Percentiles rank a stretch among this genome's conserved stretches.
Evolutionary conservation across 495 filamentous ascomycete genomes (phyloP).

Genomic region (Penicillium angulare): DNA sequence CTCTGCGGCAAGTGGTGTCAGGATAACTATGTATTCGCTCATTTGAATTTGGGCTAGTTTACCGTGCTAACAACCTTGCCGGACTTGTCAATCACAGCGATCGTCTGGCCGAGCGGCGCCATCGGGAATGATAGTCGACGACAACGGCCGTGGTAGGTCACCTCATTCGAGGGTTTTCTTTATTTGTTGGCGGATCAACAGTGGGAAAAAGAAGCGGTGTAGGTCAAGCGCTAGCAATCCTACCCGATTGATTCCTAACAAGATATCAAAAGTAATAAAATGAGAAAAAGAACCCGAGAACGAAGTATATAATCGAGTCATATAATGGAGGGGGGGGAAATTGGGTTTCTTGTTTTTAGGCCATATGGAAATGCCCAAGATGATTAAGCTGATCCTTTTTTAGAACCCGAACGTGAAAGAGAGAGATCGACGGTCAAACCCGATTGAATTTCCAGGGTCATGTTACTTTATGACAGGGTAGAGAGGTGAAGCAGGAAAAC

Average conservation of each 20-base stretch:
- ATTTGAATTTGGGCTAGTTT: conserved; percentile 34
- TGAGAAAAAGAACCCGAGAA: neutral
- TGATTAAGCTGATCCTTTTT: conserved; percentile 14
- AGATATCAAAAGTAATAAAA: conserved; percentile 7
- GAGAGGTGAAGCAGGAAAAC: conserved; percentile 17
- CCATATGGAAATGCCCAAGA: conserved; percentile 21
- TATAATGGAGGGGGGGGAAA: neutral
- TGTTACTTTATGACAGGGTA: conserved; percentile 4
- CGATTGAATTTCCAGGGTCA: conserved; percentile 8
- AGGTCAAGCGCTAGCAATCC: conserved; percentile 1
- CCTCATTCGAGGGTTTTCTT: conserved; percentile 22
- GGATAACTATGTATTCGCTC: neutral
- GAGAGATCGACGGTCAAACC: conserved; percentile 15
- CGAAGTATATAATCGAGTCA: neutral
- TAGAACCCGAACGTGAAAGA: conserved; percentile 1
- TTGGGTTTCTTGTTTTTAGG: neutral
- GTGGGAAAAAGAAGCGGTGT: conserved; percentile 28
- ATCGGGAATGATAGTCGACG: conserved; percentile 25
- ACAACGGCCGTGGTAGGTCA: conserved; percentile 3
- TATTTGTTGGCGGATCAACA: too few relatives aligned
- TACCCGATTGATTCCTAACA: neutral
- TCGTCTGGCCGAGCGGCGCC: conserved; percentile 63
- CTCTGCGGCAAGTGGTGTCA: conserved; percentile 57
- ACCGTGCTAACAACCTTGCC: conserved; percentile 91
- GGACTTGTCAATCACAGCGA: conserved; percentile 89